Percentiles rank a stretch among this genome's conserved stretches.
phyloP scores from a whole-genome alignment of 2,329 filamentous ascomycete species.

The Bisporella sp. region DNA sequence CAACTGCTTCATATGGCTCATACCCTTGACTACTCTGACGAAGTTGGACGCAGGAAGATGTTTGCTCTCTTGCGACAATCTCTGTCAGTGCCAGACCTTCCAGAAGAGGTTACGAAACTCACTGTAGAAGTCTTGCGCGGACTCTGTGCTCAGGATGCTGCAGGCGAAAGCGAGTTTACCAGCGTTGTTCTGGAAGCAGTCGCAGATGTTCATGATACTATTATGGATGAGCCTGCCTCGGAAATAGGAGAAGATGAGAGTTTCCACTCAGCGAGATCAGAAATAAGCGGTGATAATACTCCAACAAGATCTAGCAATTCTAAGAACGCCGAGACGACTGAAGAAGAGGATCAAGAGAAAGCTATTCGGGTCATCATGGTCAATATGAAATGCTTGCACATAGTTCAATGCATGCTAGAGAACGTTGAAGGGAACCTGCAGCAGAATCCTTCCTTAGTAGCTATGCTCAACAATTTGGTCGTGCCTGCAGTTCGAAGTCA shows the following conservation, averaged over 20 bases:
- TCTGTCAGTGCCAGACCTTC: constrained; percentile 77
- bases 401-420: constrained; percentile 94
- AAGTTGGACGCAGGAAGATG: constrained; percentile 93
- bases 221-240: constrained; percentile 59
- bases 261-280: constrained; percentile 89
- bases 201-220: constrained; percentile 92
- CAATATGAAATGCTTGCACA: constrained; percentile 97
- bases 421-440: constrained; percentile 86
- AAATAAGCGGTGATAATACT: constrained; percentile 63
- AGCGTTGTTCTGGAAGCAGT: constrained; percentile 86
- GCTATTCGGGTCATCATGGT: constrained; percentile 88
- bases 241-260: constrained; percentile 65
- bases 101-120: constrained; percentile 88
- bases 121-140: constrained; percentile 74
- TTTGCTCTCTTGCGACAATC: constrained; percentile 82
- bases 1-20: constrained; percentile 89
- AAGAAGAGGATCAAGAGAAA: constrained; percentile 64
- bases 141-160: constrained; percentile 69
- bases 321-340: constrained; percentile 42
- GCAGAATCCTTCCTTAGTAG: constrained; percentile 83
- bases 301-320: constrained; percentile 35
- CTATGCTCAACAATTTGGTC: constrained; percentile 96
- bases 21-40: constrained; percentile 94
- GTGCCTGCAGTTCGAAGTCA: constrained; percentile 92
- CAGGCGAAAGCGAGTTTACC: constrained; percentile 76